Evolutionary conservation across 208 protist species (phyloP).

Genomic region (Trypanosomatidae sp.): DNA sequence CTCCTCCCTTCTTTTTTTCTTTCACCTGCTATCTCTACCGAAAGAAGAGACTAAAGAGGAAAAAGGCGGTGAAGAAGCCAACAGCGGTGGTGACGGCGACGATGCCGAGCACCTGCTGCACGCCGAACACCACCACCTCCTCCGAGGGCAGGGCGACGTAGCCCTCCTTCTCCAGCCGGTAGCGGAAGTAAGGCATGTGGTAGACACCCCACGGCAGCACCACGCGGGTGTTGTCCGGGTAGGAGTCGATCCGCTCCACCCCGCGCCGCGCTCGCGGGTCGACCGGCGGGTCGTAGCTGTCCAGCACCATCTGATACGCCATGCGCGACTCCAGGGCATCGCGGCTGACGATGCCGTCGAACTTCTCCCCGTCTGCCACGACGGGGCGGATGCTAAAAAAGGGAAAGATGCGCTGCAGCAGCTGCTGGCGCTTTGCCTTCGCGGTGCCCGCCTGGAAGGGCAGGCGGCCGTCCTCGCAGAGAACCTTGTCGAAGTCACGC

Average conservation of each 20-base stretch:
- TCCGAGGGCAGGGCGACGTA: slow-evolving; percentile 51
- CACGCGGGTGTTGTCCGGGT: slow-evolving; percentile 59
- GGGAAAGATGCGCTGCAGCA: slow-evolving; percentile 59
- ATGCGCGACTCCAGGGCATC: slow-evolving; percentile 83
- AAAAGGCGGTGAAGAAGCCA: too few species aligned
- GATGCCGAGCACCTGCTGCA: too few species aligned
- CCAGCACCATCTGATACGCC: slow-evolving; percentile 84
- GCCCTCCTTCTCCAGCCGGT: slow-evolving; percentile 66
- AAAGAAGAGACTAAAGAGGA: too few species aligned
- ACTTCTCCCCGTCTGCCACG: slow-evolving; percentile 53
- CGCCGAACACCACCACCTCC: slow-evolving; percentile 68
- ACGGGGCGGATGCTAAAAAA: slow-evolving; percentile 71
- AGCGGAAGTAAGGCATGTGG: slow-evolving; percentile 84
- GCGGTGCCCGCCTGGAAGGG: slow-evolving; percentile 59
- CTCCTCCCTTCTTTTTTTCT: too few species aligned
- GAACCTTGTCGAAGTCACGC: slow-evolving; percentile 70
- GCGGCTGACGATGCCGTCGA: slow-evolving; percentile 72
- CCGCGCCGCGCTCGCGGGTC: slow-evolving; percentile 80
- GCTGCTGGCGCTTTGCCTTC: slow-evolving; percentile 37
- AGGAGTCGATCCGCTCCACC: slow-evolving; percentile 73
- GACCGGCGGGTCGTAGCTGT: slow-evolving; percentile 68
- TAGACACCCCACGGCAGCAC: slow-evolving; percentile 83
- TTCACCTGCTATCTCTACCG: too few species aligned
- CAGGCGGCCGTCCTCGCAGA: slow-evolving; percentile 84
- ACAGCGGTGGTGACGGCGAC: too few species aligned